A percentile compares a stretch with the other conserved stretches of the same genome.
These are phyloP conservation scores for Entrophospora sp. DNA, from an alignment of 192 early-diverging fungal species.

Conservation along the genomic window DNA sequence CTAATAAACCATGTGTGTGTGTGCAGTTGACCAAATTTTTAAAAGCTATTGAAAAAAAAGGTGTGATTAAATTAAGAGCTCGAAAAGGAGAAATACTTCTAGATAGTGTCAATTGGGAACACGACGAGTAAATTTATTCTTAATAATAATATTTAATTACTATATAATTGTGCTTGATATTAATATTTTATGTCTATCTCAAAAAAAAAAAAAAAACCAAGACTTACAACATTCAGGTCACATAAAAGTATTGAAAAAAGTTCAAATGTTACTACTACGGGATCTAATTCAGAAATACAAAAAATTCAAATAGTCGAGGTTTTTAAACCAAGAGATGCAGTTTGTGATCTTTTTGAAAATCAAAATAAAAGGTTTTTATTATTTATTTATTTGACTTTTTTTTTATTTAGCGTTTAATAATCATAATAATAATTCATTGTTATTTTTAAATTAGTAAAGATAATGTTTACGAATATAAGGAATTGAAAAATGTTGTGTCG, in stretches of 20 bases:
- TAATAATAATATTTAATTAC: too few relatives aligned
- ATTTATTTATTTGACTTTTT: too few relatives aligned
- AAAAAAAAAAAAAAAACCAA: too few relatives aligned
- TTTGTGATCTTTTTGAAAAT: conserved; percentile 45
- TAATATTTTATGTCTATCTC: too few relatives aligned
- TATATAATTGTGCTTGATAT: too few relatives aligned
- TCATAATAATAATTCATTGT: neutral
- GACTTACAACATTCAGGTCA: conserved; percentile 19
- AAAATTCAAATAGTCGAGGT: conserved; percentile 42
- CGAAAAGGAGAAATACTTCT: conserved; percentile 54
- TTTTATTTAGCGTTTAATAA: neutral
- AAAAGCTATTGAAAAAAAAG: conserved; percentile 80
- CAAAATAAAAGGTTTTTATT: conserved; percentile 22
- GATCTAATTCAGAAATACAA: conserved; percentile 21
- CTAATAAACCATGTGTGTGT: neutral
- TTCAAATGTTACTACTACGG: conserved; percentile 19
- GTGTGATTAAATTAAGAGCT: conserved; percentile 76
- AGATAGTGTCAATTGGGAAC: conserved; percentile 48
- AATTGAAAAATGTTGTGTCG: conserved; percentile 49
- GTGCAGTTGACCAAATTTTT: conserved; percentile 65
- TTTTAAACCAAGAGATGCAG: conserved; percentile 39
- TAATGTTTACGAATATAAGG: conserved; percentile 46
- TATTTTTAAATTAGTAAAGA: conserved; percentile 28
- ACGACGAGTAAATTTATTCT: conserved; percentile 54
- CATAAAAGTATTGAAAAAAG: conserved; percentile 32